Evolutionary conservation across 176 grass and related monocot species (phyloP).

Genomic region (Cocos nucifera): DNA sequence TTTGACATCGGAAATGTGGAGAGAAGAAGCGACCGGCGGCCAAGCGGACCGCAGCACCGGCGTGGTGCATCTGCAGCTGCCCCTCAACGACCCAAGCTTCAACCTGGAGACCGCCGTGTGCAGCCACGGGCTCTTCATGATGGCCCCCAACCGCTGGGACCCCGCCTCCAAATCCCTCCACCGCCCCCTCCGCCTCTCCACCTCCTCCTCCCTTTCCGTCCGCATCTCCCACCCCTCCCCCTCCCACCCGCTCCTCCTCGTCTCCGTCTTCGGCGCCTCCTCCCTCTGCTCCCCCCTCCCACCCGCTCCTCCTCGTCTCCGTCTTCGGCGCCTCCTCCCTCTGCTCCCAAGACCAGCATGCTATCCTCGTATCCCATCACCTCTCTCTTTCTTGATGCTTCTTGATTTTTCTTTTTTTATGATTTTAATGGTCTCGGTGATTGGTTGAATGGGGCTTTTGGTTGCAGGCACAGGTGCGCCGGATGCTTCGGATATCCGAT

Average conservation of each 20-base stretch:
- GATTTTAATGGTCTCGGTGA: not conserved
- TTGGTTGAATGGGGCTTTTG: not conserved
- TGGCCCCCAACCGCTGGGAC: conserved; percentile 81
- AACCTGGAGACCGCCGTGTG: conserved; percentile 66
- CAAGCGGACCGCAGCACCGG: not conserved
- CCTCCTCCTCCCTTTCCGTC: conserved; percentile 22
- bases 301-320: too few species aligned
- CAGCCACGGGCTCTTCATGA: conserved; percentile 94
- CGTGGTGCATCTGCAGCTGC: conserved; percentile 24
- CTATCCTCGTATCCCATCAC: conserved; percentile 33
- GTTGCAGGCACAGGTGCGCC: conserved; percentile 51
- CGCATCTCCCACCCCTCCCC: conserved; percentile 42
- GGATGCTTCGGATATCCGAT: conserved; percentile 63
- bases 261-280: conserved; percentile 36
- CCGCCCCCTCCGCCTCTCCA: conserved; percentile 67
- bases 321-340: conserved; percentile 31
- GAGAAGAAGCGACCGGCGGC: not conserved
- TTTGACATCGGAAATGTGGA: too few species aligned
- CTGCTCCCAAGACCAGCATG: conserved; percentile 32
- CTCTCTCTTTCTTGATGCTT: too few species aligned
- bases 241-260: conserved; percentile 22
- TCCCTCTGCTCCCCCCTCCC: conserved; percentile 30
- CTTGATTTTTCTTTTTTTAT: not conserved
- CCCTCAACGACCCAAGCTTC: conserved; percentile 21
- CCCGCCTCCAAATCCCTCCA: conserved; percentile 33